These are phyloP conservation scores for Arthonia radiata DNA, from an alignment of 495 filamentous ascomycete species.

Conservation along the genomic window DNA sequence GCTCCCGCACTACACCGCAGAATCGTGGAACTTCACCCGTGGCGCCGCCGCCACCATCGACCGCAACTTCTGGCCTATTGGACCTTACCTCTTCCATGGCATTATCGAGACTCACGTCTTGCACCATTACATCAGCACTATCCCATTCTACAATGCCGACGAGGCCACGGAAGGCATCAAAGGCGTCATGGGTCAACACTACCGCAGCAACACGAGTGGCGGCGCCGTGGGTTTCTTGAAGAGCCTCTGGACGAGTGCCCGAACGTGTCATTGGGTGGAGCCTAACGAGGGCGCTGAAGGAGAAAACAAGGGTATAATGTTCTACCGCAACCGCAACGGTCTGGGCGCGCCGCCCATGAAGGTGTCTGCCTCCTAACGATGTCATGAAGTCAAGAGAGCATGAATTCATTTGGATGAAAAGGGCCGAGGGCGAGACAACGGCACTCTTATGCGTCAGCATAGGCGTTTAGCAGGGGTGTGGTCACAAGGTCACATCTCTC, in stretches of 20 bases:
- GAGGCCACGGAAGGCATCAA: constrained; percentile 70
- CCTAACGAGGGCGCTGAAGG: constrained; percentile 23
- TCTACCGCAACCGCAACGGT: constrained; percentile 34
- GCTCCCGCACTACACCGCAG: constrained; percentile 57
- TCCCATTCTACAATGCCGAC: constrained; percentile 80
- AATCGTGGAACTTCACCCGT: constrained; percentile 63
- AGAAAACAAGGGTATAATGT: constrained; percentile 37
- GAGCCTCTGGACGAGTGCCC: constrained; percentile 36
- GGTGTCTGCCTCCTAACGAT: no score
- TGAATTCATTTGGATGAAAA: no score
- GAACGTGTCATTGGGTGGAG: constrained; percentile 54
- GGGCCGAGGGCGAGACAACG: no score
- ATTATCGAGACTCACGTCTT: constrained; percentile 85
- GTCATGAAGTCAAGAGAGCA: no score
- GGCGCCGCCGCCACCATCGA: constrained; percentile 74
- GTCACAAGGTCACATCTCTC: no score
- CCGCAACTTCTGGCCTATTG: constrained; percentile 73
- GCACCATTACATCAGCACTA: constrained; percentile 65
- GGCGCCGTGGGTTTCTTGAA: constrained; percentile 37
- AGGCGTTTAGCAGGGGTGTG: no score
- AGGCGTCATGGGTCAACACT: constrained; percentile 58
- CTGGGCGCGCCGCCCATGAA: constrained; percentile 3
- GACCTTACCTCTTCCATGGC: constrained; percentile 64
- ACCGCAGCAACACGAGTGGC: constrained; percentile 37
- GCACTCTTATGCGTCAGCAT: no score